These are phyloP conservation scores for Debaryomyces subglobosus DNA, from an alignment of 1,139 yeast genomes.

Conservation along the genomic window DNA sequence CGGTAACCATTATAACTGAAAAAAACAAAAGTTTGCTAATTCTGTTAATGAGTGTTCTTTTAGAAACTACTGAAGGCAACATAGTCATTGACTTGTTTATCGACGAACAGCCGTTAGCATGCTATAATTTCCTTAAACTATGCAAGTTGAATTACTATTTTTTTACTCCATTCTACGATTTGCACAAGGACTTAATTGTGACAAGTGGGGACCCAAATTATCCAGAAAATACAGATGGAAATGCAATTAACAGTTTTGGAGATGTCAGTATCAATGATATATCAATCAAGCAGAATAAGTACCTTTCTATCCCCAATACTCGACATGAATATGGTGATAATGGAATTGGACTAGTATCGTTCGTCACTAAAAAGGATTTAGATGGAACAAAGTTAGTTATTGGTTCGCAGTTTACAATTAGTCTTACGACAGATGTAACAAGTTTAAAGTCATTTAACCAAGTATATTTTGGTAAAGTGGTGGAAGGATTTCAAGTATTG, in stretches of 20 bases:
- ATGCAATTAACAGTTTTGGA: conserved; percentile 16
- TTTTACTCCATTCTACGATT: conserved; percentile 50
- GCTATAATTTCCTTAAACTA: conserved; percentile 55
- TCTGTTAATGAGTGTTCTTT: conserved; percentile 53
- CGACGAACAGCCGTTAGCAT: conserved; percentile 38
- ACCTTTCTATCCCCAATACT: conserved; percentile 5
- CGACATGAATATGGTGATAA: neutral
- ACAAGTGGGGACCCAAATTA: conserved; percentile 54
- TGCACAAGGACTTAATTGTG: conserved; percentile 39
- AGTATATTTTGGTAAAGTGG: conserved; percentile 49
- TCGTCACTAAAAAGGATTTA: conserved; percentile 24
- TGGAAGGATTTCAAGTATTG: conserved; percentile 54
- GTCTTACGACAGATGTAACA: conserved; percentile 23
- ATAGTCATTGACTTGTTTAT: conserved; percentile 55
- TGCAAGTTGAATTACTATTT: conserved; percentile 58
- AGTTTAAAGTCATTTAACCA: conserved; percentile 9
- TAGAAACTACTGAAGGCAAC: conserved; percentile 58
- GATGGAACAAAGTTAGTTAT: conserved; percentile 11
- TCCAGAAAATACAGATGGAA: conserved; percentile 36
- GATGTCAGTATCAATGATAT: conserved; percentile 6
- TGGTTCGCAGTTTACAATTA: conserved; percentile 33
- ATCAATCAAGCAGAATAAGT: conserved; percentile 3
- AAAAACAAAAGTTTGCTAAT: neutral
- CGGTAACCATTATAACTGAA: conserved; percentile 1
- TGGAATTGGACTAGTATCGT: conserved; percentile 35